Base-by-base conservation (phyloP, 2,329 filamentous ascomycete species). In the Bipolaris cookei region DNA sequence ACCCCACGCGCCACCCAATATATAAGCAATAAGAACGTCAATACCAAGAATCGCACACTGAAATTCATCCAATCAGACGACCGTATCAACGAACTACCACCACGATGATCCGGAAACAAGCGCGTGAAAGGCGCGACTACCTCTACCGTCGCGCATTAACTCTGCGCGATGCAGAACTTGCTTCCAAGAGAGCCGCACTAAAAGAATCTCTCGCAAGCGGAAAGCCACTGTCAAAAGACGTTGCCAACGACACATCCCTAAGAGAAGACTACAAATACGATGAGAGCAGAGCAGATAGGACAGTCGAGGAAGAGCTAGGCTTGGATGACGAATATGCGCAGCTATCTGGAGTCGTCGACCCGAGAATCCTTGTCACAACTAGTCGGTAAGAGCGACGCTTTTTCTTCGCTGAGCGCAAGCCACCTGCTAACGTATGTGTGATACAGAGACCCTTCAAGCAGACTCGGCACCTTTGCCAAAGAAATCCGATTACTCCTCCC, bases 251-350 rank as follows among this genome's bases (percentile, higher is more conserved):
- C 79, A 92, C 91, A 77, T 75, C 84, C 28, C 80, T 99, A 53
- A 86, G 93, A 41, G 88, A 91, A 72, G 92, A 98, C 75, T 97
- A 90, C 79, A 92, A 93, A 73, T 99, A 94, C 75, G 95, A 99
- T 74, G 94, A 97, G 77, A 91, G 91, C 3, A 81, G 86, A 21
- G 83, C 84, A 20, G 90, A 92, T 67, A 79, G 87, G 52, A 87
- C 83, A 3, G 81, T 82, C 2, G 84, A 91, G 55, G 88, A 92
- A 55, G 84, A 89, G 73, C 78, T 92, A 16, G 89, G 91, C 53
- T 79, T 96, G 18, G 91, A 96, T 72, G 91, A 96, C 70, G 94
- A 98, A 79, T 98, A 97, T 76, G 87, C 90, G 21, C 88, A 93
- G 65, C 85, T 97, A 0, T 95, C 90, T n/a, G 95, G 95, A 30